Evolutionary conservation across 2,329 filamentous ascomycete genomes (phyloP).

Genomic region (Venturia nashicola): DNA sequence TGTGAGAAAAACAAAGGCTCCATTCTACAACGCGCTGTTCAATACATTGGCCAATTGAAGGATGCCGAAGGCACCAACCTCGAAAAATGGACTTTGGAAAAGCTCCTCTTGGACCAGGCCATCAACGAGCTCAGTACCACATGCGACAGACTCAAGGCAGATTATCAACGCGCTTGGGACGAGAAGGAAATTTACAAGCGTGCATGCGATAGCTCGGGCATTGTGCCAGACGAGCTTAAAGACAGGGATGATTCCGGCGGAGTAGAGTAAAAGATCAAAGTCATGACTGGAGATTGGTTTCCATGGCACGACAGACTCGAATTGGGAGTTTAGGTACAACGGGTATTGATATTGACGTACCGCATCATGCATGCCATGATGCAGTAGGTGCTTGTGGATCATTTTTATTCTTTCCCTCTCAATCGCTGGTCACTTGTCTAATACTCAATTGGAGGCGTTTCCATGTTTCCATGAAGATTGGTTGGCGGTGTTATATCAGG

Average conservation of each 20-base stretch:
- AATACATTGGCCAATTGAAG: slow-evolving; percentile 88
- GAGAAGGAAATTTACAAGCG: slow-evolving; percentile 69
- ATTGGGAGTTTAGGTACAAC: background rate
- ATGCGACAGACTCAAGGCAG: slow-evolving; percentile 75
- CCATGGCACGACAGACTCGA: background rate
- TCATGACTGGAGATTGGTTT: background rate
- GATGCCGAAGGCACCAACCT: slow-evolving; percentile 91
- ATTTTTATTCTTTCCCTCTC: background rate
- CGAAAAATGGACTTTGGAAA: slow-evolving; percentile 87
- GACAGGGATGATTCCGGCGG: slow-evolving; percentile 20
- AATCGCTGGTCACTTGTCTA: background rate
- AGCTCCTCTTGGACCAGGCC: slow-evolving; percentile 78
- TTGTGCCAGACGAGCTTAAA: slow-evolving; percentile 27
- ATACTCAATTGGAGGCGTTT: background rate
- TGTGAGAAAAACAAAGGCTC: slow-evolving; percentile 99
- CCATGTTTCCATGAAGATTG: background rate
- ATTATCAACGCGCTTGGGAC: slow-evolving; percentile 65
- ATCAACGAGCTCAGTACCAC: slow-evolving; percentile 77
- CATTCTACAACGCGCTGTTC: slow-evolving; percentile 83
- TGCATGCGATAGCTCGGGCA: slow-evolving; percentile 27
- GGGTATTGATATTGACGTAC: background rate
- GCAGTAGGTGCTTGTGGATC: background rate
- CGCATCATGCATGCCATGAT: background rate
- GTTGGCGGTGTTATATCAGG: background rate
- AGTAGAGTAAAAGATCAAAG: background rate